Evolutionary conservation across 2,329 filamentous ascomycete species (phyloP).

Genomic region (Penicillium sp.): DNA sequence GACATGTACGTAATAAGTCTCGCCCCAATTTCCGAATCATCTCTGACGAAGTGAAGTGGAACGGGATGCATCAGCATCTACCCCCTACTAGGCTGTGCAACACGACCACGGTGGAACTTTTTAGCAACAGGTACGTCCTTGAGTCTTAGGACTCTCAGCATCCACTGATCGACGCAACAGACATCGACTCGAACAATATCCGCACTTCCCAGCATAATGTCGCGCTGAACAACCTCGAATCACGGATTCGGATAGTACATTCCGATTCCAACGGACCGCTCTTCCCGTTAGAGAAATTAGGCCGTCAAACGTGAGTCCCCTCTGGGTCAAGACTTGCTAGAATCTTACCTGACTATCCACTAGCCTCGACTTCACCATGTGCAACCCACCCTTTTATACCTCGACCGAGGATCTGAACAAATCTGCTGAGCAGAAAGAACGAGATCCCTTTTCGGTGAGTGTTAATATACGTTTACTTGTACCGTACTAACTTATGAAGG

Average conservation of each 20-base stretch:
- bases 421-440: slow-evolving; percentile 64
- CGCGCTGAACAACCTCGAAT: slow-evolving; percentile 60
- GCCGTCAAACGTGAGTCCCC: slow-evolving; percentile 23
- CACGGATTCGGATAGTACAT: slow-evolving; percentile 63
- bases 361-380: slow-evolving; percentile 79
- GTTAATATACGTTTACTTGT: neutral
- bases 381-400: slow-evolving; percentile 92
- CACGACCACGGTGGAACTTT: slow-evolving; percentile 69
- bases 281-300: slow-evolving; percentile 58
- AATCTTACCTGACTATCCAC: slow-evolving; percentile 6
- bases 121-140: slow-evolving; percentile 57
- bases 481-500: slow-evolving; percentile 17
- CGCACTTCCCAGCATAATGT: slow-evolving; percentile 67
- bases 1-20: slow-evolving; percentile 58
- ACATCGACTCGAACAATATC: slow-evolving; percentile 72
- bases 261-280: slow-evolving; percentile 55
- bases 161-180: slow-evolving; percentile 36
- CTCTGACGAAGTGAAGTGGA: slow-evolving; percentile 52
- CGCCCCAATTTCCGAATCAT: neutral
- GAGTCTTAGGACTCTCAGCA: neutral
- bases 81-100: slow-evolving; percentile 71
- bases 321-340: neutral
- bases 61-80: slow-evolving; percentile 93
- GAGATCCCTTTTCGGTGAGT: slow-evolving; percentile 67
- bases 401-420: slow-evolving; percentile 66